A percentile compares a stretch with the other conserved stretches of the same genome.
phyloP scores from a whole-genome alignment of 805 yeast species.

The Barnettozyma botsteinii region DNA sequence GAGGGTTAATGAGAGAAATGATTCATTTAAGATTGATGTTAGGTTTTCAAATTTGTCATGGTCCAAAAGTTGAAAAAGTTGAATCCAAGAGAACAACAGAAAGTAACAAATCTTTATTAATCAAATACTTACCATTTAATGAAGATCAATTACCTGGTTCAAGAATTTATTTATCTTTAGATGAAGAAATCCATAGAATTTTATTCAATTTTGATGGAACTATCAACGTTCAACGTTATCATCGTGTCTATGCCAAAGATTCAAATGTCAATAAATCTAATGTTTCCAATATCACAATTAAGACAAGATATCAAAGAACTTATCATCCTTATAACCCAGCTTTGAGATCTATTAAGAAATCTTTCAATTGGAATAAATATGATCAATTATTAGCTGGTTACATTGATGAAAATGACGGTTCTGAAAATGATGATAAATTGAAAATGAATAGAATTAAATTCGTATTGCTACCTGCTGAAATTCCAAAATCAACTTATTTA shows the following conservation, averaged over 20 bases:
- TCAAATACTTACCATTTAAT: slow-evolving; percentile 46
- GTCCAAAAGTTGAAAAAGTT: slow-evolving; percentile 56
- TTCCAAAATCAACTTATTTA: slow-evolving; percentile 44
- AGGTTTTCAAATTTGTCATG: slow-evolving; percentile 89
- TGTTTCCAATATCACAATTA: slow-evolving; percentile 50
- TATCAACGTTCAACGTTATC: slow-evolving; percentile 74
- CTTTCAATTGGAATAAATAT: slow-evolving; percentile 82
- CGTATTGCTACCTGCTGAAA: slow-evolving; percentile 76
- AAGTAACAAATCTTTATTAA: slow-evolving; percentile 48
- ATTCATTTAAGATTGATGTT: slow-evolving; percentile 71
- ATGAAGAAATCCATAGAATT: slow-evolving; percentile 82
- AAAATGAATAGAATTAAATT: slow-evolving; percentile 64
- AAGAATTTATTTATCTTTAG: slow-evolving; percentile 68
- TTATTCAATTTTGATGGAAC: slow-evolving; percentile 65
- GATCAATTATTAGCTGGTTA: slow-evolving; percentile 93
- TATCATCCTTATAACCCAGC: slow-evolving; percentile 56
- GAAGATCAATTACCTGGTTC: slow-evolving; percentile 44
- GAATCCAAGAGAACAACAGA: slow-evolving; percentile 56
- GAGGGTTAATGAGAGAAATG: slow-evolving; percentile 78
- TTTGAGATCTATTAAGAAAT: slow-evolving; percentile 45
- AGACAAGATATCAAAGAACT: slow-evolving; percentile 71
- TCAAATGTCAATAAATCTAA: slow-evolving; percentile 21
- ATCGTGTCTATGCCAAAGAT: slow-evolving; percentile 32
- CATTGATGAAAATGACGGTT: slow-evolving; percentile 64
- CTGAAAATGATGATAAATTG: slow-evolving; percentile 44